Evolutionary conservation across 768 basidiomycete species (phyloP), one percentile per base, ranked within the genome.

Genomic region (Flagelloscypha sp.): DNA sequence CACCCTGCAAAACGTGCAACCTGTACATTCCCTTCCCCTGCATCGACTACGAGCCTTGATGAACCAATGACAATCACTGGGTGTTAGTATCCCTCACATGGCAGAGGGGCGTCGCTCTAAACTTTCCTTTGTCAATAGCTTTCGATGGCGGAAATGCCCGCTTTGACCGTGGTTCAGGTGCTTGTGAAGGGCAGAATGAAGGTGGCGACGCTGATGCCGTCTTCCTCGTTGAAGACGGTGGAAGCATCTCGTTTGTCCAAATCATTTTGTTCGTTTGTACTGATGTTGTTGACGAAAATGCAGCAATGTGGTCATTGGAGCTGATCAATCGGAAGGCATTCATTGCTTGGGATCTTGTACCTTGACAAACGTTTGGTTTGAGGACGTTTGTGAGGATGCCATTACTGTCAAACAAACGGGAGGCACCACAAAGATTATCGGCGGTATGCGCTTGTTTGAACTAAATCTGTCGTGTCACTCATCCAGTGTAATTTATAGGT

Each of bases 341-440:
- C 53, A 55, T 36, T 55, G 53, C 25, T 49, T 49, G 35, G 53
- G 53, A 9, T 40, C 53, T 7, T 55, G 53, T 30, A 53, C 49
- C 15, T 49, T 55, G 7, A 55, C 52, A 11, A 55, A 55, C 22
- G 53, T 55, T 29, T 55, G 53, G 52, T 53, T 49, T 51, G 53
- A 55, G 33, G 53, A 55, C 38, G 53, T 55, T 35, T 55, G 53
- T 25, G 53, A 55, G 41, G 53, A 52, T 55, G 33, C 20, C 35
- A 17, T 33, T 31, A 6, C 15, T 20, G 10, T 44, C 35, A 46
- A 46, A 40, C 42, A 46, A 33, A 36, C 36, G 6, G 33, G 30
- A 7, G 40, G 33, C 13, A 30, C 29, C 21, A 23, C 43, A 24
- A 25, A 20, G 25, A 48, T 42, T 27, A 42, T 22, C 16, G 29